Evolutionary conservation across 1,284 basidiomycete genomes (phyloP).

Genomic region (Naganishia cerealis): DNA sequence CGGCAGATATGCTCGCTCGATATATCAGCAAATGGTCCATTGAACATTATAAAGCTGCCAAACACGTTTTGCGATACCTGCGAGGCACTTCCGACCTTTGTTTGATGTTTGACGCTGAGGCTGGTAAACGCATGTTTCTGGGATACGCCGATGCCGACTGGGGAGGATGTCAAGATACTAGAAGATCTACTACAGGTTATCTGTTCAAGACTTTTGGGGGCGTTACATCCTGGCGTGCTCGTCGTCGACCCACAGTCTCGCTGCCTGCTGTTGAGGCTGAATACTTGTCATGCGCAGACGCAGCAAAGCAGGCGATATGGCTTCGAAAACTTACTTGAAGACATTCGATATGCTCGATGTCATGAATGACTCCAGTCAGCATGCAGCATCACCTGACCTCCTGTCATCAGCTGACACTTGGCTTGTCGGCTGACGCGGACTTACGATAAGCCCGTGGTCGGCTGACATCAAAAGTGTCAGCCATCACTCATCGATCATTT

Average conservation of each 20-base stretch:
- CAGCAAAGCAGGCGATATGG: constrained; percentile 9
- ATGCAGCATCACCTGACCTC: no score
- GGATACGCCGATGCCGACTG: constrained; percentile 38
- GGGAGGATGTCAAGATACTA: constrained; percentile 36
- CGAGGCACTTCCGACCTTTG: constrained; percentile 34
- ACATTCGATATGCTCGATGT: no score
- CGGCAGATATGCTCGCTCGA: constrained; percentile 29
- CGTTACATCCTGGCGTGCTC: not conserved
- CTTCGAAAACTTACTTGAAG: not conserved
- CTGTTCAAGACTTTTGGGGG: constrained; percentile 17
- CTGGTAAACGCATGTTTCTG: constrained; percentile 15
- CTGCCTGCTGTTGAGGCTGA: no score
- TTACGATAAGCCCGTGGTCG: no score
- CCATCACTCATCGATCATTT: no score
- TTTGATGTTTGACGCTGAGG: constrained; percentile 40
- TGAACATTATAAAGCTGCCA: constrained; percentile 33
- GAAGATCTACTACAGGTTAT: constrained; percentile 31
- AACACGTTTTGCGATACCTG: constrained; percentile 41
- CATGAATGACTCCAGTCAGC: no score
- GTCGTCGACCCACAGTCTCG: no score
- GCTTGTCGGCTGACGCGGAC: no score
- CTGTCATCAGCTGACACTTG: constrained; percentile 12
- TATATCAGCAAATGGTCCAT: constrained; percentile 7
- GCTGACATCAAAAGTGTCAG: no score
- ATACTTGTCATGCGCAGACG: no score